Evolutionary conservation across 78 protist species (phyloP).

Genomic region (Protostelium mycophagum): DNA sequence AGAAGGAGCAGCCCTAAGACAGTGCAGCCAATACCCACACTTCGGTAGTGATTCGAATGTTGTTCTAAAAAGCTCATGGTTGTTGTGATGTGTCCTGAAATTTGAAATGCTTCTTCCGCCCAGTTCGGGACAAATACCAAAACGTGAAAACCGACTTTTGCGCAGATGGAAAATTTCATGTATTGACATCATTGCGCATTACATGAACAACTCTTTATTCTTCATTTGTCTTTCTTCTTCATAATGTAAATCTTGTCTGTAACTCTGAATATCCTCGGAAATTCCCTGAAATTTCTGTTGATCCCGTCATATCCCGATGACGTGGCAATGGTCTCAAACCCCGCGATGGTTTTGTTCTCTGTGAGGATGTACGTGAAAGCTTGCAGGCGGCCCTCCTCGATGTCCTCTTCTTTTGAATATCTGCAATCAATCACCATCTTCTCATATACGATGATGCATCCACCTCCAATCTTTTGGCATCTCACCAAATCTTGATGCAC

Average conservation of each 20-base stretch:
- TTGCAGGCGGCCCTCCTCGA: neutral
- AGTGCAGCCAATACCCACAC: too few species aligned
- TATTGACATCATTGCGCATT: too few species aligned
- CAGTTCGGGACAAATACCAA: too few species aligned
- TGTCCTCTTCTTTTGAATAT: neutral
- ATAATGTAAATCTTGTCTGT: neutral
- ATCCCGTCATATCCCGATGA: neutral
- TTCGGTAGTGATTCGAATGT: too few species aligned
- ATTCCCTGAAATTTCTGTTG: neutral
- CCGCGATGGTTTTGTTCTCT: neutral
- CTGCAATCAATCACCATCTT: neutral
- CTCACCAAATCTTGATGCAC: conserved; percentile 57
- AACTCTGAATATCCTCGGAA: neutral
- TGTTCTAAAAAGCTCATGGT: too few species aligned
- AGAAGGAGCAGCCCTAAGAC: too few species aligned
- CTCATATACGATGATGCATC: neutral
- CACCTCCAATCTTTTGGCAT: neutral
- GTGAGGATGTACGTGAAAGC: neutral
- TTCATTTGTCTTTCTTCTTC: too few species aligned
- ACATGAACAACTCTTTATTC: too few species aligned
- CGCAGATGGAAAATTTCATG: too few species aligned
- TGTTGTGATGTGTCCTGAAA: too few species aligned
- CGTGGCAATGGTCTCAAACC: neutral
- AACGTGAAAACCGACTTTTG: too few species aligned
- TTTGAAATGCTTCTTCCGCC: too few species aligned